These are phyloP conservation scores for Verticillium dahliae DNA, from an alignment of 2,329 filamentous ascomycete species.

Conservation along the genomic window DNA sequence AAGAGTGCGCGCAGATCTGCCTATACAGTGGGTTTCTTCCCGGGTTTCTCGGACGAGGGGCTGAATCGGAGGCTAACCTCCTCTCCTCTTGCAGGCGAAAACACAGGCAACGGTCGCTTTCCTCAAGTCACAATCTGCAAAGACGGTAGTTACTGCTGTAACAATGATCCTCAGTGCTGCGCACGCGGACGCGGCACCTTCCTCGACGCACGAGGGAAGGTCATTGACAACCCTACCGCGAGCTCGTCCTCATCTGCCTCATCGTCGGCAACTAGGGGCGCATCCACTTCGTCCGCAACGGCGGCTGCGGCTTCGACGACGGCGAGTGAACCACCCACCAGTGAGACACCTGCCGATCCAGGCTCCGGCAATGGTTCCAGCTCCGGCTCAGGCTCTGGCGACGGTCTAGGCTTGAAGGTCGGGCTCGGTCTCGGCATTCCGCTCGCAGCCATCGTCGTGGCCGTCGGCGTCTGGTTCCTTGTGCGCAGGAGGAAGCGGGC, in stretches of 20 bases:
- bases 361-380: no score
- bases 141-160: slow-evolving; percentile 3
- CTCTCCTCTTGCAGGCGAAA: background rate
- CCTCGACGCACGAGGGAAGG: background rate
- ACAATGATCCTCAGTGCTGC: background rate
- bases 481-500: background rate
- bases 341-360: background rate
- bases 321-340: background rate
- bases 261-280: background rate
- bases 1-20: no score
- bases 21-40: no score
- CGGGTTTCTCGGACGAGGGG: no score
- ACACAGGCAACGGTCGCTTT: background rate
- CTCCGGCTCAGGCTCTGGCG: background rate
- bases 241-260: background rate
- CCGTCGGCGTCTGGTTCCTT: background rate
- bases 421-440: background rate
- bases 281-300: background rate
- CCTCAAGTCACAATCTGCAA: background rate
- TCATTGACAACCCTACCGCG: background rate
- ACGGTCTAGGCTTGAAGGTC: background rate
- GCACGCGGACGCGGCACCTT: background rate
- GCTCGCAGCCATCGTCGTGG: background rate
- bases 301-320: background rate
- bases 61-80: no score